These are phyloP conservation scores for Pichia eremophila DNA, from an alignment of 805 yeast genomes.

Conservation along the genomic window DNA sequence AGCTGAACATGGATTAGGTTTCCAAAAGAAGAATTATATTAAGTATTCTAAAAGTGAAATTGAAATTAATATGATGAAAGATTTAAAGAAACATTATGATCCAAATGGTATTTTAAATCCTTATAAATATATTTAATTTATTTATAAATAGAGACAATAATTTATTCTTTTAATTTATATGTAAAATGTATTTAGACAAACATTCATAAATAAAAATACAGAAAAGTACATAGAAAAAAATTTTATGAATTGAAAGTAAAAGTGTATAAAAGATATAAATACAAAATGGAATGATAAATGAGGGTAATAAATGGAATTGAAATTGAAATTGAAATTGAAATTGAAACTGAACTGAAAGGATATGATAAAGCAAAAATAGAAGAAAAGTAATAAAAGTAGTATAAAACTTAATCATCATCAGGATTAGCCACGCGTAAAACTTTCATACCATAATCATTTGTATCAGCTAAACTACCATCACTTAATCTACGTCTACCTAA, in stretches of 20 bases:
- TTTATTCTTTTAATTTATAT: neutral
- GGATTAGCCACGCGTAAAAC: slow-evolving; percentile 85
- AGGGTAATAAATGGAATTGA: neutral
- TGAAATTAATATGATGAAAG: slow-evolving; percentile 68
- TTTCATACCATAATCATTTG: slow-evolving; percentile 71
- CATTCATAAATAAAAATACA: neutral
- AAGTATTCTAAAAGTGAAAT: slow-evolving; percentile 70
- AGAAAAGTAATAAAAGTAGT: neutral
- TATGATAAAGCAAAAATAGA: neutral
- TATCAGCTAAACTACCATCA: slow-evolving; percentile 83
- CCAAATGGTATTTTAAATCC: slow-evolving; percentile 92
- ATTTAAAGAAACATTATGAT: slow-evolving; percentile 73
- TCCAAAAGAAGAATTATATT: slow-evolving; percentile 88
- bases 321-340: neutral
- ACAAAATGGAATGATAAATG: neutral
- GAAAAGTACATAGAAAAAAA: neutral
- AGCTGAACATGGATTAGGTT: slow-evolving; percentile 97
- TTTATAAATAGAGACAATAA: neutral
- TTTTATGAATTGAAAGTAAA: neutral
- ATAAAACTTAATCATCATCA: slow-evolving; percentile 30
- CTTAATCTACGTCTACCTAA: slow-evolving; percentile 75
- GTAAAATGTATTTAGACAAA: neutral
- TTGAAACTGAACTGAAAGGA: neutral
- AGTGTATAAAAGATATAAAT: neutral
- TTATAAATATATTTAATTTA: slow-evolving; percentile 67